Conservation (phyloP, 2,329 filamentous ascomycete species). For the Orbilia oligospora region DNA sequence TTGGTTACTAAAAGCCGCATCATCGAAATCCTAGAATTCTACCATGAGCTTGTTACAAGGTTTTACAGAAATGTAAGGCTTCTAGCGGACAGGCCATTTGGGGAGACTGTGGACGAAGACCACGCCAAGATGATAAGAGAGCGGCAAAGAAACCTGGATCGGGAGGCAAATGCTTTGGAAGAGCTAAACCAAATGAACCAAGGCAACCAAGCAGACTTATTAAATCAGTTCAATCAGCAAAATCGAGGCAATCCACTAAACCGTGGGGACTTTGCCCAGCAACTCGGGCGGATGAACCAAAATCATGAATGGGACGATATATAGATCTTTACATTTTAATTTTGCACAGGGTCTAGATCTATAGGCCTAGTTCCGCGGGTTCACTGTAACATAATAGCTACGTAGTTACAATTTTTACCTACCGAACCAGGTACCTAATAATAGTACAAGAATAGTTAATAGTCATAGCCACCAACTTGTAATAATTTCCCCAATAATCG, state of each 20-base stretch:
- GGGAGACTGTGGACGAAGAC: background rate
- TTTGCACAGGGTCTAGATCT: no score
- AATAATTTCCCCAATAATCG: no score
- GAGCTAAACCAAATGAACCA: background rate
- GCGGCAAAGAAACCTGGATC: no score
- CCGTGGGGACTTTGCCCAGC: background rate
- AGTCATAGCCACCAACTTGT: no score
- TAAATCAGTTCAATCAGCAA: background rate
- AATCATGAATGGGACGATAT: background rate
- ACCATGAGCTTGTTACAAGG: background rate
- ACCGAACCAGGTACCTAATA: no score
- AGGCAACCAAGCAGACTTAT: background rate
- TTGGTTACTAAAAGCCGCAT: background rate
- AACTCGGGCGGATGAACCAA: background rate
- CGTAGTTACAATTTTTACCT: no score
- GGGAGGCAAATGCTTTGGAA: background rate
- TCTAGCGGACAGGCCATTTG: background rate
- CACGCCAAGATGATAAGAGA: background rate
- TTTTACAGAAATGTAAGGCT: background rate
- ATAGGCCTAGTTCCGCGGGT: no score
- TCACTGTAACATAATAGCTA: no score
- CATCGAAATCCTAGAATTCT: slow-evolving; percentile 5
- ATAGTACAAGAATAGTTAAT: no score
- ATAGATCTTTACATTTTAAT: no score
- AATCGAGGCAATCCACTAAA: background rate